These are phyloP conservation scores for Trichoderma atrobrunneum DNA, from an alignment of 2,329 filamentous ascomycete genomes.

Conservation along the genomic window DNA sequence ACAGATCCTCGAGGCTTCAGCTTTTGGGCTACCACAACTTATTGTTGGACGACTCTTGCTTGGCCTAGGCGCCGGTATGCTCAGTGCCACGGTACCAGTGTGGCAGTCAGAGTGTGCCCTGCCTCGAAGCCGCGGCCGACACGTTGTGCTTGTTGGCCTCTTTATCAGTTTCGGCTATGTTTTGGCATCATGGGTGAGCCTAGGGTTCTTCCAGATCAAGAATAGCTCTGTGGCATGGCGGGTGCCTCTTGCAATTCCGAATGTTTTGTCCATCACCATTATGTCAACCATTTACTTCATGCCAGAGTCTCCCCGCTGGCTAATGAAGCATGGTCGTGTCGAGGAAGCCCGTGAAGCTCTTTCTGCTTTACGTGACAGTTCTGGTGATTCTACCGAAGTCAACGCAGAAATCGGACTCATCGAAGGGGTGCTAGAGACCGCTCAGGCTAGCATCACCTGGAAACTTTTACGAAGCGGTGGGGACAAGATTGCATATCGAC, in stretches of 20 bases:
- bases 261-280: neutral
- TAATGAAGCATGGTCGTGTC: neutral
- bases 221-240: neutral
- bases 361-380: neutral
- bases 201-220: neutral
- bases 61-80: neutral
- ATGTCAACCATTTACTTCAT: neutral
- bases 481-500: neutral
- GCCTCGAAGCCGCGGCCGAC: neutral
- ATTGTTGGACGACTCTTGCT: neutral
- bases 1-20: neutral
- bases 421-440: neutral
- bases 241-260: neutral
- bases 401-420: neutral
- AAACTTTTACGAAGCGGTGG: neutral
- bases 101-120: neutral
- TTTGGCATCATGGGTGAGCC: neutral
- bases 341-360: neutral
- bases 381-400: neutral
- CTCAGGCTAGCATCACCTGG: neutral
- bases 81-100: neutral
- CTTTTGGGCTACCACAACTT: neutral
- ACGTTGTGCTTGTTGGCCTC: neutral
- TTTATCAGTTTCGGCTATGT: neutral
- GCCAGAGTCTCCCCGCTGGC: neutral